Conservation (phyloP, 73 alveolate species). For the Effrenium voratum region DNA sequence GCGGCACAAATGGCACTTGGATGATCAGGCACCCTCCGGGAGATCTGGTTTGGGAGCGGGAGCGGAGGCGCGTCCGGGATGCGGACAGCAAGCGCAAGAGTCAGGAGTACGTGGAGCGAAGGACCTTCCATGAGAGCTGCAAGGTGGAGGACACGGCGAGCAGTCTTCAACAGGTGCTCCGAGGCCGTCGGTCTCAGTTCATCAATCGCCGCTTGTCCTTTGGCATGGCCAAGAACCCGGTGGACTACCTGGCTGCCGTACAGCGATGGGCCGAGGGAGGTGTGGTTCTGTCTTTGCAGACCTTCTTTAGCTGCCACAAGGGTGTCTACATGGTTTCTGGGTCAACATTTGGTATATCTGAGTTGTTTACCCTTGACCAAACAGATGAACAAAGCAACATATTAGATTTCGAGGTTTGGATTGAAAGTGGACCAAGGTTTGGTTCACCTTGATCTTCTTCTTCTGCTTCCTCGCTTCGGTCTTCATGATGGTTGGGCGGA, state of each 20-base stretch:
- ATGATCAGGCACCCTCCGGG: slow-evolving; percentile 45
- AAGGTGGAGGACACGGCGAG: slow-evolving; percentile 87
- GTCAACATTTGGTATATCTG: no score
- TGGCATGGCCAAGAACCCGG: slow-evolving; percentile 91
- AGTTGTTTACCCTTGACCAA: no score
- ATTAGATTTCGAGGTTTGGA: no score
- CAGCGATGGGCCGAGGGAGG: slow-evolving; percentile 94
- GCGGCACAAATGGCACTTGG: slow-evolving; percentile 81
- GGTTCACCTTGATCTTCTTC: slow-evolving; percentile 93
- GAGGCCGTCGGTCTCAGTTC: slow-evolving; percentile 83
- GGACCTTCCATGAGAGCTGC: slow-evolving; percentile 87
- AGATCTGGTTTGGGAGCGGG: slow-evolving; percentile 81
- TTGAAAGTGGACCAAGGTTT: no score
- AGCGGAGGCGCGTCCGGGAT: slow-evolving; percentile 73
- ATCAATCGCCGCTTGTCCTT: slow-evolving; percentile 85
- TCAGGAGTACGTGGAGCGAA: slow-evolving; percentile 75
- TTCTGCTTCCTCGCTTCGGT: slow-evolving; percentile 79
- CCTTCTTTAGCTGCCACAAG: slow-evolving; percentile 92
- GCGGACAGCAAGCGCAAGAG: slow-evolving; percentile 83
- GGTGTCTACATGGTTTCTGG: slow-evolving; percentile 93
- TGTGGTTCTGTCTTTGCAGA: slow-evolving; percentile 75
- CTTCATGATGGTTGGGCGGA: slow-evolving; percentile 75
- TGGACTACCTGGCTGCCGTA: slow-evolving; percentile 87
- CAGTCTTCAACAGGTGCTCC: slow-evolving; percentile 68
- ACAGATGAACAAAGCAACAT: no score